Percentiles rank a stretch among this genome's conserved stretches.
phyloP scores from a whole-genome alignment of 2,329 filamentous ascomycete species.

The Sarocladium strictum region DNA sequence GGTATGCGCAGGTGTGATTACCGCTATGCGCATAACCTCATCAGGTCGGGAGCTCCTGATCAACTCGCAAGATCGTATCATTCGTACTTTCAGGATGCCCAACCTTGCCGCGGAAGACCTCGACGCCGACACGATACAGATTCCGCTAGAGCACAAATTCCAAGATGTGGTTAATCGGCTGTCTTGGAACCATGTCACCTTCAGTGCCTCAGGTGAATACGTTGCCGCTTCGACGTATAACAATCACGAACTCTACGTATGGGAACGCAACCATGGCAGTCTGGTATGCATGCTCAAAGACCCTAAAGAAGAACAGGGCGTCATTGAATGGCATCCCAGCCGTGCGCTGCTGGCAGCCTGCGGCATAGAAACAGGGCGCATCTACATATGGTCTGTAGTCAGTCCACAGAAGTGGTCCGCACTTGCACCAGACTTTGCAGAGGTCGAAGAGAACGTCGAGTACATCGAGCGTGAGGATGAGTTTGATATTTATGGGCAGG shows the following conservation, averaged over 20 bases:
- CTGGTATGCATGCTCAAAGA: constrained; percentile 95
- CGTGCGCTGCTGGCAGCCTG: constrained; percentile 84
- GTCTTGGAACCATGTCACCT: constrained; percentile 95
- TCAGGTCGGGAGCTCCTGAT: constrained; percentile 85
- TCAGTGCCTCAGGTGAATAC: constrained; percentile 91
- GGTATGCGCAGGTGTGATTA: constrained; percentile 80
- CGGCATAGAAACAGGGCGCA: constrained; percentile 83
- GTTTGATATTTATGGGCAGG: constrained; percentile 93
- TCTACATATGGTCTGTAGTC: constrained; percentile 94
- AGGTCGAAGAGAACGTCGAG: constrained; percentile 97
- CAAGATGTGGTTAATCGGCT: constrained; percentile 94
- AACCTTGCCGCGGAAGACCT: constrained; percentile 64
- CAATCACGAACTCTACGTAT: constrained; percentile 97
- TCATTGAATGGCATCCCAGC: constrained; percentile 95
- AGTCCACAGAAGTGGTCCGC: constrained; percentile 97
- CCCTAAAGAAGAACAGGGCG: constrained; percentile 90
- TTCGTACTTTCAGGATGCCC: constrained; percentile 85
- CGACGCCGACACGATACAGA: constrained; percentile 77
- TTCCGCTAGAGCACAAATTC: constrained; percentile 95
- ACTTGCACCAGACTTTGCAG: constrained; percentile 90
- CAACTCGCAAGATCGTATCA: constrained; percentile 91
- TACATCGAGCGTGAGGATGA: constrained; percentile 95
- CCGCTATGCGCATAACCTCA: constrained; percentile 72
- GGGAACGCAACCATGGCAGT: constrained; percentile 90
- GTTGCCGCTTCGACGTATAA: constrained; percentile 95